Base-by-base conservation (phyloP, 2,329 filamentous ascomycete genomes). In the Trichophyton rubrum region DNA sequence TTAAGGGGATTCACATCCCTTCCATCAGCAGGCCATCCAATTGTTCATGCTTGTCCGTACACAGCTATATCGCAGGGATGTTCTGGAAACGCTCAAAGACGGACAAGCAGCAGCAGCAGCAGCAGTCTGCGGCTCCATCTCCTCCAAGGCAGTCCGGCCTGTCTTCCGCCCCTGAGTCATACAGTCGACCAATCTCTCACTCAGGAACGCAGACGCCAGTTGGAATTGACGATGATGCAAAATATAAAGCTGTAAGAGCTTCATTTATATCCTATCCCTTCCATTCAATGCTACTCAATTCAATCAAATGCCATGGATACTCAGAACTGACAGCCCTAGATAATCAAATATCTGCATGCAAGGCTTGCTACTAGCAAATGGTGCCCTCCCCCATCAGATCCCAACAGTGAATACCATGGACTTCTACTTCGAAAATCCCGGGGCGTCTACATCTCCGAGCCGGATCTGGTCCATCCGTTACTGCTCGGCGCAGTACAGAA, bases 401-500 rank as follows among this genome's bases (percentile, higher is more conserved):
- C 62, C 9, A 61, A 60, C 13, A 47, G 61, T 24, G 55, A 62
- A 47, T 66, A 62, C 8, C 64, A 69, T 27, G 75, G 75, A 43
- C 72, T 77, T 35, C 68, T 77, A 11, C 63, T 77, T 58, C 68
- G 73, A 45, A 70, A 70, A 55, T 70, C 72, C n/a, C 68, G 73
- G 45, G 75, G 75, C 57, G 68, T 69, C 33, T 79, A 78, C 62
- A 69, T 75, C 30, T 71, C 73, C 13, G 73, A 76, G 49, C 78
- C 78, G 0, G 68, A 73, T 24, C 66, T 68, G 3, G 62, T 77
- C 9, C 68, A 74, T 57, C 69, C 69, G 15, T 64, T 71, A 8
- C 69, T 80, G 7, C 65, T 77, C 9, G 72, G 67, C 3, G 76
- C 78, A 6, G 73, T 78, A 5, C 72, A 74, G 59, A 73, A 72